Evolutionary conservation across 2,329 filamentous ascomycete species (phyloP), one percentile per base, ranked within the genome.

Genomic region (Fusarium albosuccineum): DNA sequence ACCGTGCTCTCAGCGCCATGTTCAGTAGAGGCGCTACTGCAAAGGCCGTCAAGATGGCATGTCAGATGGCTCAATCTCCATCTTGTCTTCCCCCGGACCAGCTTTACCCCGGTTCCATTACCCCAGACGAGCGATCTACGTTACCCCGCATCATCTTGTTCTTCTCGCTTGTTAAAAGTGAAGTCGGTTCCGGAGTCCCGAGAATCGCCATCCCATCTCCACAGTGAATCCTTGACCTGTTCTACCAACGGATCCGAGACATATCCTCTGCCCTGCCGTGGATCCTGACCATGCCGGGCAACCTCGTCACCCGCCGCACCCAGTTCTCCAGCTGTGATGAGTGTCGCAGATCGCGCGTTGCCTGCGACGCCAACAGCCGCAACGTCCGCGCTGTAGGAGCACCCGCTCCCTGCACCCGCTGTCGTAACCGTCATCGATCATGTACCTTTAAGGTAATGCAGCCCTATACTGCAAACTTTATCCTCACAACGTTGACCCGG

Each of bases 391-490:
- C 84, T 1, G 89, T 89, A 9, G 84, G 88, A 67, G 87, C 91
- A 41, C 91, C 86, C 13, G 85, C 88, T 70, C 89, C 87, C 67
- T 93, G 91, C 3, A 92, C 90, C 0, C 92, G 84, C 68, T 92
- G 75, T 49, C 51, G 64, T 42, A 74, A 74, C 46, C 68, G 73
- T 9, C 48, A 65, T 27, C 66, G 64, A 22, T 30, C 62, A 9
- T 77, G 76, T 49, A 78, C 74, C 13, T 77, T 77, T 52, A 72
- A 75, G 61, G 76, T 72, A 22, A 64, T n/a, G 49, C 14, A 8
- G 17, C 3, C 22, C 26, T 45, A 46, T 34, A 17, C 16, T 14
- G 17, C 6, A n/a, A 34, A 30, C 10, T 16, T 9, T 34, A 13
- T 33, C 29, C 29, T 34, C n/a, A 34, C 45, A n/a, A 37, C 34